These are phyloP conservation scores for Capronia americana DNA, from an alignment of 2,329 filamentous ascomycete species.

Conservation along the genomic window DNA sequence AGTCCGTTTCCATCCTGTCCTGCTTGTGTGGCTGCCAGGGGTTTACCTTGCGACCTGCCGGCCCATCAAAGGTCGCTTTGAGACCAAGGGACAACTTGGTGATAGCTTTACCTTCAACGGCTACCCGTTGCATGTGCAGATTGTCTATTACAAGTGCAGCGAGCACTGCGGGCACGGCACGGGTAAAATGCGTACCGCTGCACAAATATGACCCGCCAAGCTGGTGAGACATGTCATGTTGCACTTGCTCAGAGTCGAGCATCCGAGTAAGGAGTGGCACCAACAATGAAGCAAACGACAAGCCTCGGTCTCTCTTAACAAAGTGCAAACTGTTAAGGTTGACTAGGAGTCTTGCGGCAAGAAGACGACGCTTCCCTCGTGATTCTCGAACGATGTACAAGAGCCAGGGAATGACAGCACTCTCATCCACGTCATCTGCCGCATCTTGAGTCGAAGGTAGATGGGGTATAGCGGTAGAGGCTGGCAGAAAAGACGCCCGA, in stretches of 20 bases:
- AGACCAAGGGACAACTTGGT: slow-evolving; percentile 68
- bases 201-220: slow-evolving; percentile 13
- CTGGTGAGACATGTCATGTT: slow-evolving; percentile 47
- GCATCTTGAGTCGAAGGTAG: slow-evolving; percentile 48
- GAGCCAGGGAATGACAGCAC: slow-evolving; percentile 74
- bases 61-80: slow-evolving; percentile 69
- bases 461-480: slow-evolving; percentile 35
- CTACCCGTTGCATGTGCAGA: slow-evolving; percentile 78
- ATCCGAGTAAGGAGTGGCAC: slow-evolving; percentile 73
- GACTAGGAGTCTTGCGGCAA: slow-evolving; percentile 72
- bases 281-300: slow-evolving; percentile 69
- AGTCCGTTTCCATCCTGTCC: slow-evolving; percentile 13
- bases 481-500: slow-evolving; percentile 46
- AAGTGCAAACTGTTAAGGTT: slow-evolving; percentile 73
- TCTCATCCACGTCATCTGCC: slow-evolving; percentile 68
- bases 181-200: slow-evolving; percentile 49
- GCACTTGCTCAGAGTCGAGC: slow-evolving; percentile 55
- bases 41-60: slow-evolving; percentile 49
- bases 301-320: slow-evolving; percentile 68
- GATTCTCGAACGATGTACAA: slow-evolving; percentile 67
- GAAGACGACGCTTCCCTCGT: slow-evolving; percentile 65
- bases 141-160: slow-evolving; percentile 80
- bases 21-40: slow-evolving; percentile 37
- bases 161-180: slow-evolving; percentile 73
- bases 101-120: slow-evolving; percentile 72